Conservation (phyloP, 768 basidiomycete genomes). For the Pulveroboletus sp. region DNA sequence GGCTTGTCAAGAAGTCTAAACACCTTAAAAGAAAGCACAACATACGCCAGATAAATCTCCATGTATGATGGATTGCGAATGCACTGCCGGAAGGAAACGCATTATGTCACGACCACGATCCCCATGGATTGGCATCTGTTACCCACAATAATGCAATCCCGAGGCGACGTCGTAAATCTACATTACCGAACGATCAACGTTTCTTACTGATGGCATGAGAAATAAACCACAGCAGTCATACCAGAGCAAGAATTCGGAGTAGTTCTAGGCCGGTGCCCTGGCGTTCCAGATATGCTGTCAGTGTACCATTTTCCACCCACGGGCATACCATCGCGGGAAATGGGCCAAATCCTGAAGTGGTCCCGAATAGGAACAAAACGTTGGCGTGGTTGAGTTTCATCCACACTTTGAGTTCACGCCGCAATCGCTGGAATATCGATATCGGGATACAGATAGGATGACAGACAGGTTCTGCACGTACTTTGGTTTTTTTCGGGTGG, state of each 20-base stretch:
- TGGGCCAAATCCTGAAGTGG: background rate
- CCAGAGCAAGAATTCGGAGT: background rate
- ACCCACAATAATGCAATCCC: background rate
- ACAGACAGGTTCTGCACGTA: background rate
- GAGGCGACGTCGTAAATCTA: background rate
- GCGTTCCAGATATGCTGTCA: background rate
- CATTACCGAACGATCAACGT: background rate
- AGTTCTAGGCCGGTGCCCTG: background rate
- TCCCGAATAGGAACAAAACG: background rate
- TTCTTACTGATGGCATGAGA: background rate
- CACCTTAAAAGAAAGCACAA: background rate
- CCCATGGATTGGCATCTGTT: too few species aligned
- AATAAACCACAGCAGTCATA: background rate
- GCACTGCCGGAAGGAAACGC: background rate
- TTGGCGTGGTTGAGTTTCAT: conserved; percentile 3
- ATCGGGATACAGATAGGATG: background rate
- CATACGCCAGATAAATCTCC: background rate
- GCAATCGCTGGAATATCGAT: background rate
- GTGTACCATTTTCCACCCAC: background rate
- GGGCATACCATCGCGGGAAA: background rate
- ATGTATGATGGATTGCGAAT: too few species aligned
- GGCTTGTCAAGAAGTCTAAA: background rate
- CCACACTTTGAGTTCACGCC: conserved; percentile 6
- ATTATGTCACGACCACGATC: background rate
- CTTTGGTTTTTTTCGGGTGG: background rate